These are phyloP conservation scores for Juglanconis oblonga DNA, from an alignment of 2,329 filamentous ascomycete genomes.

Conservation along the genomic window DNA sequence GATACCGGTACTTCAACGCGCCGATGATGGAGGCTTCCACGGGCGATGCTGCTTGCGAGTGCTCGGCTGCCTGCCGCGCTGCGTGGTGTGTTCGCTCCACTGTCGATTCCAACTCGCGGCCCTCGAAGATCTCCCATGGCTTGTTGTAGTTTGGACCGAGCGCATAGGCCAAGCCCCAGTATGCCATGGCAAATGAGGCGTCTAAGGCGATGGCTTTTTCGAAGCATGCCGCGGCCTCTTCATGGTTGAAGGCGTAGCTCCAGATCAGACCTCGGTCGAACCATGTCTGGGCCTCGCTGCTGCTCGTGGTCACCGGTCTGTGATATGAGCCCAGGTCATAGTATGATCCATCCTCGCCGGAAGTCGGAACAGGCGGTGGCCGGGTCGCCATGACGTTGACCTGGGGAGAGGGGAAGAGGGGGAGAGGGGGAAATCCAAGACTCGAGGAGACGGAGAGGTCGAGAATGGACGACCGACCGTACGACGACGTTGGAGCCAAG, in stretches of 20 bases:
- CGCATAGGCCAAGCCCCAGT: conserved; percentile 70
- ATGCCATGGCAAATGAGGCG: conserved; percentile 55
- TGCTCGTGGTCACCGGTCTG: conserved; percentile 53
- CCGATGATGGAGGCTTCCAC: conserved; percentile 62
- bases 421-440: not conserved
- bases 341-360: conserved; percentile 38
- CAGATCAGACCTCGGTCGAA: conserved; percentile 71
- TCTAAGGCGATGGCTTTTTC: conserved; percentile 56
- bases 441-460: no score
- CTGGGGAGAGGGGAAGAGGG: not conserved
- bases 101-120: conserved; percentile 51
- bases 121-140: conserved; percentile 70
- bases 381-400: not conserved
- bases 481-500: no score
- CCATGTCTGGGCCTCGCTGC: conserved; percentile 57
- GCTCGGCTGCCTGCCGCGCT: conserved; percentile 25
- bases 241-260: conserved; percentile 75
- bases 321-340: conserved; percentile 61
- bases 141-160: conserved; percentile 77
- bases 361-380: conserved; percentile 5
- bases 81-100: conserved; percentile 36
- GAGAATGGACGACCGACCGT: no score
- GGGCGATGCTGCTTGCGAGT: conserved; percentile 33
- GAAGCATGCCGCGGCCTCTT: conserved; percentile 66
- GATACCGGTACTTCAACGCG: conserved; percentile 62